Evolutionary conservation across 495 filamentous ascomycete genomes (phyloP), one percentile per base, ranked within the genome.

Genomic region (Eremomyces bilateralis): DNA sequence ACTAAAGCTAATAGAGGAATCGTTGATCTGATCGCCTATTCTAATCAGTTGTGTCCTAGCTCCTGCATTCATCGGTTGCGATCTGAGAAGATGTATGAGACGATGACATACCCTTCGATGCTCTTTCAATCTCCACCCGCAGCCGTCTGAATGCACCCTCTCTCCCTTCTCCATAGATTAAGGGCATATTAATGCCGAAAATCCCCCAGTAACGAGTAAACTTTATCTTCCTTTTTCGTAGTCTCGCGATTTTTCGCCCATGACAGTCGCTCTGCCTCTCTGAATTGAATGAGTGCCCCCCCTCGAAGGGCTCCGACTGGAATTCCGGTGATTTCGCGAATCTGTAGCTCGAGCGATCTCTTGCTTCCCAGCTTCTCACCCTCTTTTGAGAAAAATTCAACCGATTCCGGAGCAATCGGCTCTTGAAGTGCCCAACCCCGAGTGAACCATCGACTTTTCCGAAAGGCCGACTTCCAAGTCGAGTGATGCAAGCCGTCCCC

Each of bases 111-210:
- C n/a, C n/a, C n/a, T n/a, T n/a, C n/a, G n/a, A n/a, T n/a, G n/a
- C n/a, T n/a, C n/a, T 32, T 17, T 8, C 15, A 17, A 32, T 32
- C 30, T 32, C 30, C 15, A 15, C 30, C 15, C 15, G 30, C 6
- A 32, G 30, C 6, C 30, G 30, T 6, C 6, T 6, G 15, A 32
- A 32, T 8, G 30, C 30, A 6, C 15, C 19, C 15, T 6, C 30
- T 6, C 12, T 17, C 30, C 30, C 30, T 32, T 32, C 30, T 6
- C 30, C 15, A 17, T 32, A 32, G 5, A 32, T 6, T 6, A 32
- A 5, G 6, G 30, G 30, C 30, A 32, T 32, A 17, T 32, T 8
- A 17, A 32, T 17, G 15, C 19, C 30, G 15, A 32, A 32, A 32
- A 32, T 32, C 12, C 30, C n/a, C 30, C 6, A 32, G 30, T 8